phyloP scores from a whole-genome alignment of 1,139 yeast species.

The Dujonia santamariae region DNA sequence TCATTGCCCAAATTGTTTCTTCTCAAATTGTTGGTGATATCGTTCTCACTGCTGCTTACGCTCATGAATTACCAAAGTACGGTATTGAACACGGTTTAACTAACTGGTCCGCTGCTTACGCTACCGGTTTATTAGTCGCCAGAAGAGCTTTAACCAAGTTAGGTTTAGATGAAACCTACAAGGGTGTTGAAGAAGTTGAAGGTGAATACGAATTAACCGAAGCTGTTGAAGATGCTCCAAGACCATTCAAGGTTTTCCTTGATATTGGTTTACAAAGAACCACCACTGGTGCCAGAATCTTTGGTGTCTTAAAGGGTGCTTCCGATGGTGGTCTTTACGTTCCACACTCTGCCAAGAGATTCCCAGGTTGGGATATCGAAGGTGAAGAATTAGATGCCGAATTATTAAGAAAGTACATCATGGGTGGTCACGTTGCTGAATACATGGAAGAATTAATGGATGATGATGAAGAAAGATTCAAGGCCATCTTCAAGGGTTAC shows the following conservation, averaged over 20 bases:
- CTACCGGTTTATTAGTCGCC: constrained; percentile 97
- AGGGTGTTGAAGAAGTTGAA: constrained; percentile 98
- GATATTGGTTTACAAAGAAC: constrained; percentile 99
- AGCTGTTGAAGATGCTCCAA: constrained; percentile 99
- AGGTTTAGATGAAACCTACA: constrained; percentile 96
- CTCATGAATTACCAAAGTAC: constrained; percentile 97
- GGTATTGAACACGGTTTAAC: constrained; percentile 99
- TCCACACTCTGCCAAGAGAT: constrained; percentile 99
- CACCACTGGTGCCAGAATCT: constrained; percentile 99
- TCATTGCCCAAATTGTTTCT: constrained; percentile 95
- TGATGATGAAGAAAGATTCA: constrained; percentile 99
- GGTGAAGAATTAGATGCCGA: constrained; percentile 98
- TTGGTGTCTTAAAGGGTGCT: constrained; percentile 99
- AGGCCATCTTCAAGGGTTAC: constrained; percentile 94
- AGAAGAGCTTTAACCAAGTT: constrained; percentile 99
- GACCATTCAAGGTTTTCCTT: constrained; percentile 99
- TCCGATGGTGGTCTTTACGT: constrained; percentile 99
- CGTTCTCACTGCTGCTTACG: constrained; percentile 96
- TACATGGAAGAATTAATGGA: constrained; percentile 99
- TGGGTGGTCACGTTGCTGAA: constrained; percentile 99
- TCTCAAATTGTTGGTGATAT: constrained; percentile 97
- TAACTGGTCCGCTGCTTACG: constrained; percentile 99
- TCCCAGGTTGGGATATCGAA: constrained; percentile 99
- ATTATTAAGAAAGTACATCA: constrained; percentile 96
- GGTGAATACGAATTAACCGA: constrained; percentile 98